These are phyloP conservation scores for Malassezia sp. DNA, from an alignment of 1,284 basidiomycete genomes.

Conservation along the genomic window DNA sequence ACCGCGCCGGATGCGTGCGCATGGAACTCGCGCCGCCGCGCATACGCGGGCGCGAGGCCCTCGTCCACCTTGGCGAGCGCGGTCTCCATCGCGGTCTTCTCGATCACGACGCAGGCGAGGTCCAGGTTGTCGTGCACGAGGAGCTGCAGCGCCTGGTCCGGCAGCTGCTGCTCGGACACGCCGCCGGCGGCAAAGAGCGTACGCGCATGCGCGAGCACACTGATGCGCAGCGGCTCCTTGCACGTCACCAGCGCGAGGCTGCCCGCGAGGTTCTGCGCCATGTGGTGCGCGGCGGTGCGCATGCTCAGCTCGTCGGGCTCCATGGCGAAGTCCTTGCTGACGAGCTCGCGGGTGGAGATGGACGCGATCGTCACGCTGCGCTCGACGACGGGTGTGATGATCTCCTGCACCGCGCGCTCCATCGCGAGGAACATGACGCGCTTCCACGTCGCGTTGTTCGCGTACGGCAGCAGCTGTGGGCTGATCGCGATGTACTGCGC, in stretches of 20 bases:
- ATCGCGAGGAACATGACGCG: constrained; percentile 81
- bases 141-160: constrained; percentile 57
- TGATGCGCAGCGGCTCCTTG: constrained; percentile 89
- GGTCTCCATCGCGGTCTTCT: constrained; percentile 95
- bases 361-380: constrained; percentile 98
- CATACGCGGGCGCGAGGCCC: constrained; percentile 66
- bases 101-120: constrained; percentile 82
- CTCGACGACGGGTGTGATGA: constrained; percentile 93
- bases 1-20: constrained; percentile 54
- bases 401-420: constrained; percentile 90
- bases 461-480: constrained; percentile 54
- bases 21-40: constrained; percentile 68
- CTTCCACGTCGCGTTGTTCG: constrained; percentile 73
- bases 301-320: constrained; percentile 84
- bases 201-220: constrained; percentile 79
- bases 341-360: constrained; percentile 89
- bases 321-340: constrained; percentile 91
- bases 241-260: constrained; percentile 94
- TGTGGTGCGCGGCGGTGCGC: constrained; percentile 80
- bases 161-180: constrained; percentile 48
- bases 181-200: constrained; percentile 56
- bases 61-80: constrained; percentile 92
- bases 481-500: constrained; percentile 68
- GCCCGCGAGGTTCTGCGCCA: constrained; percentile 94
- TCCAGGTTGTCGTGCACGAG: constrained; percentile 90